Evolutionary conservation across 768 basidiomycete species (phyloP).

Genomic region (Melanogaster broomeanus): DNA sequence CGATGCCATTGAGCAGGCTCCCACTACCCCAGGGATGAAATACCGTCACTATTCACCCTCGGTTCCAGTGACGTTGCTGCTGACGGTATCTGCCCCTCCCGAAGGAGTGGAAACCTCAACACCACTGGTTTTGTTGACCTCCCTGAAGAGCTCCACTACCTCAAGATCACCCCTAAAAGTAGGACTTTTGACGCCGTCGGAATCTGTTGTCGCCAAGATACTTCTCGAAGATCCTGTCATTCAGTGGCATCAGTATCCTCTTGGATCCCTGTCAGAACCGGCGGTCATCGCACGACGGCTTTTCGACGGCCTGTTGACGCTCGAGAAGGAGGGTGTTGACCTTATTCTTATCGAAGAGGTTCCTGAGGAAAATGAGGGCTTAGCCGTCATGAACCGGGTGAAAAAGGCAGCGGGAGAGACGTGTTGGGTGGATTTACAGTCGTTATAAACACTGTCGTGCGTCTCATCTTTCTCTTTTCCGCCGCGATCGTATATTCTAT

Average conservation of each 20-base stretch:
- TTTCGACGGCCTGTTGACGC: conserved; percentile 82
- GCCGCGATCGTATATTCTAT: neutral
- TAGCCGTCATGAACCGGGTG: conserved; percentile 94
- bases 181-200: conserved; percentile 68
- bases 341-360: conserved; percentile 86
- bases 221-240: conserved; percentile 37
- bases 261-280: conserved; percentile 57
- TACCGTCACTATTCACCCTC: conserved; percentile 96
- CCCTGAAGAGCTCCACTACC: conserved; percentile 34
- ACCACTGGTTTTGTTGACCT: conserved; percentile 41
- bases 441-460: conserved; percentile 18
- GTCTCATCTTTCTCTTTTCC: conserved; percentile 1
- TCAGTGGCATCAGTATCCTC: conserved; percentile 56
- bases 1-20: conserved; percentile 67
- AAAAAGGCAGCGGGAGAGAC: conserved; percentile 81
- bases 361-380: conserved; percentile 75
- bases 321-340: conserved; percentile 78
- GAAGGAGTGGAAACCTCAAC: conserved; percentile 30
- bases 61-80: conserved; percentile 79
- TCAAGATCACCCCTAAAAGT: conserved; percentile 40
- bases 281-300: conserved; percentile 74
- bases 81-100: conserved; percentile 49
- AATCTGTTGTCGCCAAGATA: conserved; percentile 43
- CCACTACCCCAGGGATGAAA: conserved; percentile 99
- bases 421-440: conserved; percentile 27